phyloP scores from a whole-genome alignment of 768 basidiomycete species.

The Boletellus sp. region DNA sequence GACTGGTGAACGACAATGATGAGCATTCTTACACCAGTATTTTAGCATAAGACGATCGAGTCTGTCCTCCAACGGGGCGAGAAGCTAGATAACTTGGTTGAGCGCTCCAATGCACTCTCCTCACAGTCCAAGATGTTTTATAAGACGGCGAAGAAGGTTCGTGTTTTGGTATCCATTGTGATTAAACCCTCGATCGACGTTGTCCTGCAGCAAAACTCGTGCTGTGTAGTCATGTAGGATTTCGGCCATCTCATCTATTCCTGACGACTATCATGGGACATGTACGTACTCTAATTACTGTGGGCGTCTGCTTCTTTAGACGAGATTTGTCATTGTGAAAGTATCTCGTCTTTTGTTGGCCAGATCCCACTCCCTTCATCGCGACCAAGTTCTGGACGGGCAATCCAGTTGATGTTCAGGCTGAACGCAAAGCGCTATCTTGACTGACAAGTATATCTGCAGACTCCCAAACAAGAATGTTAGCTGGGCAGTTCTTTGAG shows the following conservation, averaged over 20 bases:
- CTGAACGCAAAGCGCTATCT: neutral
- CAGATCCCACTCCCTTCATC: neutral
- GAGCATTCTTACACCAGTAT: neutral
- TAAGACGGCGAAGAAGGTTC: conserved; percentile 98
- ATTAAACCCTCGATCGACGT: conserved; percentile 7
- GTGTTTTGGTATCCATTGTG: conserved; percentile 13
- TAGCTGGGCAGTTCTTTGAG: too few species aligned
- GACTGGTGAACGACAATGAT: neutral
- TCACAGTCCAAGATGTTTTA: conserved; percentile 97
- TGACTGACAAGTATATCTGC: neutral
- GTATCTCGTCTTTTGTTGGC: conserved; percentile 4
- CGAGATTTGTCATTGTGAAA: conserved; percentile 5
- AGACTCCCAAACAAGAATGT: too few species aligned
- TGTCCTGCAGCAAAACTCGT: conserved; percentile 82
- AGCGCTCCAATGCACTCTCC: conserved; percentile 85
- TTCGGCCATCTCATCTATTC: conserved; percentile 9
- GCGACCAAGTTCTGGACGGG: neutral
- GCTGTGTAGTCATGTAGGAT: conserved; percentile 81
- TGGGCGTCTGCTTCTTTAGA: conserved; percentile 2
- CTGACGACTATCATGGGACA: conserved; percentile 15
- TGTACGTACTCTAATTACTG: conserved; percentile 20
- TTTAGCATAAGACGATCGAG: conserved; percentile 98
- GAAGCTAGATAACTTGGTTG: conserved; percentile 93
- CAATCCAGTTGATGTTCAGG: conserved; percentile 2
- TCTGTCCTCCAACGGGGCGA: conserved; percentile 94